Percentiles rank a stretch among this genome's conserved stretches.
These are phyloP conservation scores for Phoenix roebelenii DNA, from an alignment of 176 grass and related monocot genomes.

Conservation along the genomic window DNA sequence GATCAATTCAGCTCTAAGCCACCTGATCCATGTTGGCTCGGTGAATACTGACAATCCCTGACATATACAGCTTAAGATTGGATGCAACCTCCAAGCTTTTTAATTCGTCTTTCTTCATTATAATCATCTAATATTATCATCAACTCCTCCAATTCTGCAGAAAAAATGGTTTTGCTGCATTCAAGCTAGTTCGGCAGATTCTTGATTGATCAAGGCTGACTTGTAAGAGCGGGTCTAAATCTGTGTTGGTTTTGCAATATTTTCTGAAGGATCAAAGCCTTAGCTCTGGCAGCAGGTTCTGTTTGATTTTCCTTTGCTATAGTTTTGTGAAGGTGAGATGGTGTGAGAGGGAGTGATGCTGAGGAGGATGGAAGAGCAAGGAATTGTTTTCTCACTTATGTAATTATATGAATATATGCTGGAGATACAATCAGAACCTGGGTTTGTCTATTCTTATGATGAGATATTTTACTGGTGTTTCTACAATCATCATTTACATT, in stretches of 20 bases:
- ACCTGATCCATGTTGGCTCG: not conserved
- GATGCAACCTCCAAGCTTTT: not conserved
- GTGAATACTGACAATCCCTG: not conserved
- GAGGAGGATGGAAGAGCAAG: too few relatives aligned
- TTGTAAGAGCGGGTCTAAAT: not conserved
- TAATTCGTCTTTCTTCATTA: not conserved
- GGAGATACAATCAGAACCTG: too few relatives aligned
- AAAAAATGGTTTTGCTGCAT: conserved; percentile 38
- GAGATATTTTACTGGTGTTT: too few relatives aligned
- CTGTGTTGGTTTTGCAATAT: not conserved
- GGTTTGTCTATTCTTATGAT: too few relatives aligned
- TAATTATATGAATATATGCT: too few relatives aligned
- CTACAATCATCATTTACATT: too few relatives aligned
- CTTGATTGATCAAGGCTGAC: conserved; percentile 4
- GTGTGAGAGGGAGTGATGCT: not conserved
- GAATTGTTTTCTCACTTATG: too few relatives aligned
- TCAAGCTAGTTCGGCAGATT: conserved; percentile 21
- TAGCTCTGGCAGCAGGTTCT: not conserved
- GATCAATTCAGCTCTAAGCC: not conserved
- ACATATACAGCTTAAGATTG: too few relatives aligned
- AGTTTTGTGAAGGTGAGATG: conserved; percentile 2
- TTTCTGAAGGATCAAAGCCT: not conserved
- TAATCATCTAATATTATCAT: not conserved
- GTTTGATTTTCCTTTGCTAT: not conserved
- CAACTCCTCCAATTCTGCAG: conserved; percentile 10